Percentiles rank a stretch among this genome's conserved stretches.
phyloP scores from a whole-genome alignment of 2,329 filamentous ascomycete genomes.

The Phialophora tarda region DNA sequence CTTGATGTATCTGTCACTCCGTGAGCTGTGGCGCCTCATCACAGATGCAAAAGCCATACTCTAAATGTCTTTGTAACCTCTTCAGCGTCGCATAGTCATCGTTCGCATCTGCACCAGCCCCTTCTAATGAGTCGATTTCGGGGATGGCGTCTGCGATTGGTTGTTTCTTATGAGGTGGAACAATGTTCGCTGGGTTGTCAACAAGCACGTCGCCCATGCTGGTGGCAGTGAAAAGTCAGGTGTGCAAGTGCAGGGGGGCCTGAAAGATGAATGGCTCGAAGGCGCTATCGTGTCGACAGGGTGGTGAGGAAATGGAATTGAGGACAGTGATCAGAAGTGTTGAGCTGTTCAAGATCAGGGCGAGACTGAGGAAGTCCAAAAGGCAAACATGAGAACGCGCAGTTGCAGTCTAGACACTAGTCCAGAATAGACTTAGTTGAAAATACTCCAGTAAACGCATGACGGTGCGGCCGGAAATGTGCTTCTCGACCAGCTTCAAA shows the following conservation, averaged over 20 bases:
- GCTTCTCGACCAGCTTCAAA: not conserved
- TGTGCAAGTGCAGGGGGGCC: not conserved
- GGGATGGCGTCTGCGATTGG: constrained; percentile 78
- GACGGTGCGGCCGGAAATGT: not conserved
- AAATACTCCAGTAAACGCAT: not conserved
- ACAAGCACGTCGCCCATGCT: constrained; percentile 85
- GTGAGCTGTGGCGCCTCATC: constrained; percentile 38
- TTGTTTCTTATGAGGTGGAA: constrained; percentile 80
- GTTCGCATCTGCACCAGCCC: constrained; percentile 75
- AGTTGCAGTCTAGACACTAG: constrained; percentile 1
- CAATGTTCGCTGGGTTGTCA: constrained; percentile 76
- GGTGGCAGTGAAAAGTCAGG: not conserved
- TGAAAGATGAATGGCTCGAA: not conserved
- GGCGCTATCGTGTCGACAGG: not conserved
- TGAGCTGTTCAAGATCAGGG: not conserved
- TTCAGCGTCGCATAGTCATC: constrained; percentile 97
- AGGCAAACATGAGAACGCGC: constrained; percentile 9
- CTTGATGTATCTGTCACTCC: constrained; percentile 75
- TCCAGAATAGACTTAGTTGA: not conserved
- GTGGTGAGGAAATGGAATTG: not conserved
- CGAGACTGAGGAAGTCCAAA: not conserved
- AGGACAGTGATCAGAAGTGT: not conserved
- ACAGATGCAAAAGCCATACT: constrained; percentile 62
- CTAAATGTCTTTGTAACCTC: constrained; percentile 93
- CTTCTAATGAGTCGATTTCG: constrained; percentile 88